Percentiles rank a stretch among this genome's conserved stretches.
phyloP scores from a whole-genome alignment of 2,329 filamentous ascomycete species.

The Ascosphaera aggregata region DNA sequence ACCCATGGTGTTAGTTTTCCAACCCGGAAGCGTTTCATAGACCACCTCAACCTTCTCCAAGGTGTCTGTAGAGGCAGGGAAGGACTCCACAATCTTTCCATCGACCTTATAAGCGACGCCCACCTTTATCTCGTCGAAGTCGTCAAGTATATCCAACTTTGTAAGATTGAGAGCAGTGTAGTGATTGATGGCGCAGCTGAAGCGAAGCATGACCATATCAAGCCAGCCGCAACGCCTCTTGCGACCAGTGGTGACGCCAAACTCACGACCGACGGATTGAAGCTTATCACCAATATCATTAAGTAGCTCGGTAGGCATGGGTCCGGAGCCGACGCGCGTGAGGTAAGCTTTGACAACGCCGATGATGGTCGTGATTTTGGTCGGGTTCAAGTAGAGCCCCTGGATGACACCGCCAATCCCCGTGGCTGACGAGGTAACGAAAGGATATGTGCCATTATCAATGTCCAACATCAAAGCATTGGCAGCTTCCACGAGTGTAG shows the following conservation, averaged over 20 bases:
- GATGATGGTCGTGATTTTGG: conserved; percentile 32
- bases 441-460: conserved; percentile 29
- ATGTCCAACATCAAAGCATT: conserved; percentile 40
- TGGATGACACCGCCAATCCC: conserved; percentile 29
- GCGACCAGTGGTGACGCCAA: conserved; percentile 35
- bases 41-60: conserved; percentile 30
- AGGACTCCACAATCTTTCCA: conserved; percentile 27
- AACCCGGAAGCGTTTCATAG: conserved; percentile 36
- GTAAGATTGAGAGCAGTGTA: conserved; percentile 36
- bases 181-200: conserved; percentile 32
- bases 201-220: conserved; percentile 39
- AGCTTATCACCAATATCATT: conserved; percentile 33
- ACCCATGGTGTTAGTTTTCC: conserved; percentile 36
- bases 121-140: conserved; percentile 39
- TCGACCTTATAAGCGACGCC: conserved; percentile 32
- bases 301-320: conserved; percentile 39
- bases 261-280: conserved; percentile 30
- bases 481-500: conserved; percentile 38
- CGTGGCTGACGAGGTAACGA: conserved; percentile 24
- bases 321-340: conserved; percentile 34
- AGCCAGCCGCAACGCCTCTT: conserved; percentile 41
- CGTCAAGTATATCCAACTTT: conserved; percentile 40
- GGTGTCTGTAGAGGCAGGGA: conserved; percentile 32
- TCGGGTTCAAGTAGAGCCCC: conserved; percentile 33
- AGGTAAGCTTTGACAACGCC: conserved; percentile 44